These are phyloP conservation scores for Piromyces finnis DNA, from an alignment of 192 early-diverging fungal species.

Conservation along the genomic window DNA sequence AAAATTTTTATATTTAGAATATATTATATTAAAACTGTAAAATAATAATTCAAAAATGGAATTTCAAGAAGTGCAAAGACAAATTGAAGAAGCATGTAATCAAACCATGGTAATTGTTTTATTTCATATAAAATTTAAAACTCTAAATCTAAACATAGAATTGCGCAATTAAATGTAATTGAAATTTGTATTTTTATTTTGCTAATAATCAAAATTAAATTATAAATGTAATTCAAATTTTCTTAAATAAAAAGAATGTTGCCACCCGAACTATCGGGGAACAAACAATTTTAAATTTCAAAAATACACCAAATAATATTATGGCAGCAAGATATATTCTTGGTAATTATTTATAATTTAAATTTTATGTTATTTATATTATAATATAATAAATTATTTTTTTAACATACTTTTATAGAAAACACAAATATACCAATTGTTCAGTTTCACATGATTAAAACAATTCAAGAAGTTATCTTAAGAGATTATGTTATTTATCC, in stretches of 20 bases:
- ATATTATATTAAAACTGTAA: no score
- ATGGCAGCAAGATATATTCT: background rate
- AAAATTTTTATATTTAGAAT: no score
- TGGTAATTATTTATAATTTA: background rate
- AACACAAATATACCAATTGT: conserved; percentile 23
- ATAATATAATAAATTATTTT: no score
- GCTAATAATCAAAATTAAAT: no score
- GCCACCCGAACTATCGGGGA: background rate
- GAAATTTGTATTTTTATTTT: no score
- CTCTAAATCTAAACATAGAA: no score
- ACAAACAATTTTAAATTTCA: background rate
- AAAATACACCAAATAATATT: background rate
- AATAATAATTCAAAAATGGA: no score
- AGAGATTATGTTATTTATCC: conserved; percentile 36
- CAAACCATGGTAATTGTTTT: background rate
- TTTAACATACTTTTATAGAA: conserved; percentile 18
- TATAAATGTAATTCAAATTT: no score
- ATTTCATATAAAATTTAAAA: no score
- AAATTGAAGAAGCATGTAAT: background rate
- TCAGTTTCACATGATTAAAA: conserved; percentile 40
- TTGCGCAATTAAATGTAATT: no score
- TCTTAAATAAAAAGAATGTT: background rate
- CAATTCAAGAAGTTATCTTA: conserved; percentile 28
- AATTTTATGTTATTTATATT: no score
- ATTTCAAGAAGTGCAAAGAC: background rate